A percentile compares a stretch with the other conserved stretches of the same genome.
Evolutionary conservation across 208 protist species (phyloP).

Genomic region (Acanthamoeba royreba): DNA sequence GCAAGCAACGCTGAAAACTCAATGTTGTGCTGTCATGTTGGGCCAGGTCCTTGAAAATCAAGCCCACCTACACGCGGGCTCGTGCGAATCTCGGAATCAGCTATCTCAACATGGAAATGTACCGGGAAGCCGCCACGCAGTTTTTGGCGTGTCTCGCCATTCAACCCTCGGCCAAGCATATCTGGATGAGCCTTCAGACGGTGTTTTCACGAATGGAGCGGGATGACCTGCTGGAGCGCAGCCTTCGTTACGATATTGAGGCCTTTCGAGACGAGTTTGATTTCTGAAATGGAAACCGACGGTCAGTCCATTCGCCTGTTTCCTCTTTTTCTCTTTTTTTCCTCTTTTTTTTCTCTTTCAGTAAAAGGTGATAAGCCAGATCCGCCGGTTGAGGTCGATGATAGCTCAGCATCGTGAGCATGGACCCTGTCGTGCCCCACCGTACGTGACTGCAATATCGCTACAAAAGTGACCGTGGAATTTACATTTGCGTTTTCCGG

Average conservation of each 20-base stretch:
- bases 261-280: slow-evolving; percentile 72
- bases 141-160: slow-evolving; percentile 69
- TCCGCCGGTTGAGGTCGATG: no score
- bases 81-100: slow-evolving; percentile 70
- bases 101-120: slow-evolving; percentile 66
- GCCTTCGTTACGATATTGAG: slow-evolving; percentile 49
- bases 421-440: no score
- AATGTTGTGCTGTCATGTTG: not conserved
- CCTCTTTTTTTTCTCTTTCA: not conserved
- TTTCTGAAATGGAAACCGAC: slow-evolving; percentile 8
- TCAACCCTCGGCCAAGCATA: slow-evolving; percentile 54
- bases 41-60: not conserved
- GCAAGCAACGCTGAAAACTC: not conserved
- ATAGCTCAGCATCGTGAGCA: no score
- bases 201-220: slow-evolving; percentile 60
- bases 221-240: slow-evolving; percentile 57
- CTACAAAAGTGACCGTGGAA: no score
- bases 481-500: no score
- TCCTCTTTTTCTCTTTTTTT: not conserved
- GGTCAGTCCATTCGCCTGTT: not conserved
- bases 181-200: slow-evolving; percentile 72
- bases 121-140: slow-evolving; percentile 59
- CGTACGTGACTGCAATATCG: no score
- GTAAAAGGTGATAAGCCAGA: not conserved
- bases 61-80: slow-evolving; percentile 59